Conservation (phyloP, 2,329 filamentous ascomycete genomes). For the Venturia aucupariae region DNA sequence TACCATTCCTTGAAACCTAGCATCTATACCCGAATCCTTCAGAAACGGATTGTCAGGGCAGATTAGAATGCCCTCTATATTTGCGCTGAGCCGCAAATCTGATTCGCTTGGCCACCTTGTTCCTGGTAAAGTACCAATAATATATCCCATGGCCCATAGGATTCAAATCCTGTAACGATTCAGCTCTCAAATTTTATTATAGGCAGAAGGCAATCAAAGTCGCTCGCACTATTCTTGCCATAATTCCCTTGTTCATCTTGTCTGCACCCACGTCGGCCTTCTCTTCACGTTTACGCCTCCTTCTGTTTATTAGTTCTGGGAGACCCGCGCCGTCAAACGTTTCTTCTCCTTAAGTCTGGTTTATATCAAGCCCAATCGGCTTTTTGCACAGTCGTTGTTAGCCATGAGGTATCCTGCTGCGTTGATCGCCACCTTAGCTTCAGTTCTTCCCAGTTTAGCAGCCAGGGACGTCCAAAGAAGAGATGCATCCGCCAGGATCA, state of each 20-base stretch:
- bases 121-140: constrained; percentile 9
- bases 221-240: background rate
- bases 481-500: background rate
- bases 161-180: background rate
- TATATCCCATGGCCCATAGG: background rate
- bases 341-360: background rate
- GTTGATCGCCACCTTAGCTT: constrained; percentile 1
- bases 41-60: background rate
- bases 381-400: background rate
- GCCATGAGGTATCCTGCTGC: background rate
- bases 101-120: background rate
- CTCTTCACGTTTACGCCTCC: background rate
- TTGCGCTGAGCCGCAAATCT: background rate
- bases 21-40: background rate
- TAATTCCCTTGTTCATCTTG: background rate
- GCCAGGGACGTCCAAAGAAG: background rate
- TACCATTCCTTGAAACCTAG: constrained; percentile 1
- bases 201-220: constrained; percentile 3
- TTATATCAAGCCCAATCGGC: background rate
- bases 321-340: background rate
- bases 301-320: background rate
- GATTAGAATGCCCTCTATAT: background rate
- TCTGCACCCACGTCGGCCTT: background rate
- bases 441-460: background rate
- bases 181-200: background rate